Evolutionary conservation across 345 rosid species (phyloP).

Genomic region (Pistacia atlantica): DNA sequence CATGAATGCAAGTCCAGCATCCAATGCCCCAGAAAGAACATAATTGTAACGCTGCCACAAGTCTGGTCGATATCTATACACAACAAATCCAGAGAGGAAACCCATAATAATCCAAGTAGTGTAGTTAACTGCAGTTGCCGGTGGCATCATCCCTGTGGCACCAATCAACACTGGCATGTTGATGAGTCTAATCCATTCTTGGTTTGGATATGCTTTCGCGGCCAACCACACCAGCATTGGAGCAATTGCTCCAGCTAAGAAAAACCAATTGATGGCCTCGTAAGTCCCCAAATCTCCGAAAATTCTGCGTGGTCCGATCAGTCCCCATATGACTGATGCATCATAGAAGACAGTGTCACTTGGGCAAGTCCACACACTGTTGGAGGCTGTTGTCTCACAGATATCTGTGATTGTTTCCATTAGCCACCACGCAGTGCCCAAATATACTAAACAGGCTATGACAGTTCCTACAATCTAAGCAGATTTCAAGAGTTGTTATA

Average conservation of each 20-base stretch:
- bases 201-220: constrained; percentile 68
- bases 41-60: constrained; percentile 89
- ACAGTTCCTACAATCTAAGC: constrained; percentile 81
- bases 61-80: constrained; percentile 71
- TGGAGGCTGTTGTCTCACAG: constrained; percentile 63
- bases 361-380: constrained; percentile 92
- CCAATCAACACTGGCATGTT: constrained; percentile 92
- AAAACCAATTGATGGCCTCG: constrained; percentile 86
- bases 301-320: constrained; percentile 84
- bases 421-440: constrained; percentile 97
- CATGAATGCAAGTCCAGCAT: constrained; percentile 97
- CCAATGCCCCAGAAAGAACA: constrained; percentile 87
- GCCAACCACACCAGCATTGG: constrained; percentile 82
- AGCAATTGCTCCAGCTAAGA: constrained; percentile 77
- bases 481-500: not conserved
- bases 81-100: constrained; percentile 83
- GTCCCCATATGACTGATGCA: constrained; percentile 96
- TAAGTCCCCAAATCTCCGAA: constrained; percentile 88
- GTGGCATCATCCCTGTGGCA: constrained; percentile 89
- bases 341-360: constrained; percentile 85
- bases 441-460: constrained; percentile 76
- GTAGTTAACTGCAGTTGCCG: constrained; percentile 98
- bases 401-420: constrained; percentile 86
- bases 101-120: constrained; percentile 86
- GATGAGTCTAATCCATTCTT: constrained; percentile 84